A percentile compares a stretch with the other conserved stretches of the same genome.
Evolutionary conservation across 306 rosid genomes (phyloP).

Genomic region (Argentina anserina): DNA sequence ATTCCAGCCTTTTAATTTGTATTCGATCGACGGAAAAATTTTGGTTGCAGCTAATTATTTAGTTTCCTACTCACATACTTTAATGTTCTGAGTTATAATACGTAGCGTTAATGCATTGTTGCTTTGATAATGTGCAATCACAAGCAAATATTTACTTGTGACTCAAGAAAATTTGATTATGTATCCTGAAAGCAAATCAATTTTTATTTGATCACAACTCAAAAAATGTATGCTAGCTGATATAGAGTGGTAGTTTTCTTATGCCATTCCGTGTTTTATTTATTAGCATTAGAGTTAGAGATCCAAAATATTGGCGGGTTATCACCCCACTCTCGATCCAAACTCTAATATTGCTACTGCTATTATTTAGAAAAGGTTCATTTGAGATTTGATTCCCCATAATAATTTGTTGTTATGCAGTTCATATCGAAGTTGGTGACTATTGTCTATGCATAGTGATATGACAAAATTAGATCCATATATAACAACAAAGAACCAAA

Average conservation of each 20-base stretch:
- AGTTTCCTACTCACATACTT: background rate
- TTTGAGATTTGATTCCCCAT: slow-evolving; percentile 31
- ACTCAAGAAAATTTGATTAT: no score
- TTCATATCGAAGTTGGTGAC: slow-evolving; percentile 7
- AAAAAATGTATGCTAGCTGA: no score
- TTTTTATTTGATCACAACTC: no score
- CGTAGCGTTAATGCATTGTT: background rate
- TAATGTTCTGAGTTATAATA: background rate
- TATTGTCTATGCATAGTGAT: background rate
- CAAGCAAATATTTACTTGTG: background rate
- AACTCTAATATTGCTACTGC: background rate
- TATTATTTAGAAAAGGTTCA: background rate
- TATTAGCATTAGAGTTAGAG: background rate
- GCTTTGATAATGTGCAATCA: no score
- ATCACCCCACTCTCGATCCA: background rate
- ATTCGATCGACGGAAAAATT: background rate
- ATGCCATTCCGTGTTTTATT: no score
- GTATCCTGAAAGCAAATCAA: background rate
- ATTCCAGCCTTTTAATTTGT: background rate
- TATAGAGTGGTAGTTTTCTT: background rate
- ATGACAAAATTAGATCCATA: slow-evolving; percentile 6
- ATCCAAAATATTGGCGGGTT: background rate
- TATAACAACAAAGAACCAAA: slow-evolving; percentile 15
- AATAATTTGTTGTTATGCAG: slow-evolving; percentile 2
- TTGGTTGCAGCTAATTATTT: background rate